Base-by-base conservation (phyloP, 176 grass and related monocot genomes). In the Carex kokanica region DNA sequence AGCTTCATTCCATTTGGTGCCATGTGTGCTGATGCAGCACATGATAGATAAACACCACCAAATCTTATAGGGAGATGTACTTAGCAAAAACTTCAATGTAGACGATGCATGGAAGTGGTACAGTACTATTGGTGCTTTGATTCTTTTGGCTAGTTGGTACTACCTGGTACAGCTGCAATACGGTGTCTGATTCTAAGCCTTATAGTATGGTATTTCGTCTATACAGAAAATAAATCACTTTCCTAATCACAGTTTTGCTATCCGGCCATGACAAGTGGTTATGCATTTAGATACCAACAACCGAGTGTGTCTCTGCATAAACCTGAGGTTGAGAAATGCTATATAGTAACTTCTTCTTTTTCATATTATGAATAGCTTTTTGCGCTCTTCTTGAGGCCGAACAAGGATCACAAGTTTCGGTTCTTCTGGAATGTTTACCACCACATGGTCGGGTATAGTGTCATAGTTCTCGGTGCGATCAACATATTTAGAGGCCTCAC, bases 401-500 rank as follows among this genome's bases (percentile, higher is more conserved):
- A 93, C 56, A 66, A 55, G 87, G 91, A 93, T 11, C 87, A 97
- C 91, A 97, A 97, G 31, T 81, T 45, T 29, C 81, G 94, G 0
- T 8, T 85, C 16, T 93, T 88, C 85, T 97, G 94, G 94, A 97
- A 97, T 43, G 8, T 62, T 4, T 97, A 97, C 27, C 94, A 97
- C 89, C 86, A 93, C 83, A 86, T 88, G 0, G 79, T 93, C 0
- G 94, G 94, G 9, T 96, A 96, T 88, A 83, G 85, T 15, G 85
- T 91, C 74, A 93, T 97, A 84, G 64, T 97, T 11, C 72, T 97
- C 38, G 88, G 94, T 45, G 88, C 93, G 58, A 55, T 97, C 78
- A 97, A 97, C 89, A 93, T 97, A 78, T 97, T 97, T 85, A 87
- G 91, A 45, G 94, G 94, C 7, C 89, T 97, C 64, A 45, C 83